phyloP scores from a whole-genome alignment of 164 flowering plant genomes.

The Taxillus chinensis region DNA sequence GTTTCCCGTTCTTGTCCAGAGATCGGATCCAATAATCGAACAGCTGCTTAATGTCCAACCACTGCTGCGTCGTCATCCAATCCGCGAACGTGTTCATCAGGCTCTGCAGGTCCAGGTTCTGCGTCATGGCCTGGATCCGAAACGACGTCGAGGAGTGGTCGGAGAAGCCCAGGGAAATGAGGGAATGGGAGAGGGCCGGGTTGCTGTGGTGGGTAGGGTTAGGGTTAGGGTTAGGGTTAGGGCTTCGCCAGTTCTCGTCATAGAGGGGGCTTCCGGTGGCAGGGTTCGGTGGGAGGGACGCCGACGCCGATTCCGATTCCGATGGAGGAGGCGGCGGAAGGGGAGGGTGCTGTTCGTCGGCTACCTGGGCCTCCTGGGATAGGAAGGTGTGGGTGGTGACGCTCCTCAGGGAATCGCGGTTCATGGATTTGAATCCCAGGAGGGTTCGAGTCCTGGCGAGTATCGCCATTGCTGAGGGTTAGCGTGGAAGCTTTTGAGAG shows the following conservation, averaged over 20 bases:
- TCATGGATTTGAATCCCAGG: slow-evolving; percentile 17
- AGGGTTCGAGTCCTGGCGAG: slow-evolving; percentile 19
- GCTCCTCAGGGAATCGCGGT: slow-evolving; percentile 17
- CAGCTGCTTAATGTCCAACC: slow-evolving; percentile 64
- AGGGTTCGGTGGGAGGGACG: slow-evolving; percentile 80
- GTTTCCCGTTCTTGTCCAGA: slow-evolving; percentile 64
- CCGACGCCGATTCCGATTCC: neutral
- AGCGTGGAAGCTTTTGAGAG: too few relatives aligned
- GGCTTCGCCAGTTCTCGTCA: slow-evolving; percentile 64
- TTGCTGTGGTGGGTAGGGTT: too few relatives aligned
- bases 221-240: slow-evolving; percentile 11
- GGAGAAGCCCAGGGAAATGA: slow-evolving; percentile 29
- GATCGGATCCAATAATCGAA: slow-evolving; percentile 72
- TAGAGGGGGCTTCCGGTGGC: slow-evolving; percentile 74
- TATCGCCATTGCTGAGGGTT: slow-evolving; percentile 29
- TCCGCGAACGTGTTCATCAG: slow-evolving; percentile 65
- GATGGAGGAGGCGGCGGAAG: slow-evolving; percentile 1
- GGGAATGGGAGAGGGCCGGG: slow-evolving; percentile 18
- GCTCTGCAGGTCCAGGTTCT: slow-evolving; percentile 30
- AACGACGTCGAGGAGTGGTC: slow-evolving; percentile 12
- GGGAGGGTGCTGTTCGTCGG: slow-evolving; percentile 24
- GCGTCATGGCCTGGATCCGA: slow-evolving; percentile 28
- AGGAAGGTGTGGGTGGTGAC: slow-evolving; percentile 55
- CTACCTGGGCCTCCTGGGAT: slow-evolving; percentile 61
- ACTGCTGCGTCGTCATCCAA: slow-evolving; percentile 60